Evolutionary conservation across 139 green algal genomes (phyloP), one percentile per base, ranked within the genome.

Genomic region (Pedinophyceae sp.): DNA sequence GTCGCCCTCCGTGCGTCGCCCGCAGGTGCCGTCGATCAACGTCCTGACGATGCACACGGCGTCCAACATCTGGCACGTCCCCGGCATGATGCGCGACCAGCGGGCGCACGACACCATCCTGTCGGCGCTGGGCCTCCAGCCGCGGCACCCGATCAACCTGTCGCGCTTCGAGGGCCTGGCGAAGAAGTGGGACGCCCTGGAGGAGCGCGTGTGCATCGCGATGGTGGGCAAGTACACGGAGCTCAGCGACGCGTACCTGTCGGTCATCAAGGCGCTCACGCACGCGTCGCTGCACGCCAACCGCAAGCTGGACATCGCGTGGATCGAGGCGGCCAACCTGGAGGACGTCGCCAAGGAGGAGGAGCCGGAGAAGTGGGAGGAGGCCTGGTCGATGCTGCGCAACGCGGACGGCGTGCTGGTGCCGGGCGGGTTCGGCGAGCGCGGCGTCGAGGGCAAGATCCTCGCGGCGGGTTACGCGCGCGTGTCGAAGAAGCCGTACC

Each of bases 221-320:
- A 80, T 97, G 74, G 85, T 96, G 27, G 87, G 90, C 63, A 98
- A 98, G 75, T 98, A 98, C 75, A 96, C 87, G 7, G 83, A 72
- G 40, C 78, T 96, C 34, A 75, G 68, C 6, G 90, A 98, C 61
- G 85, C 86, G 0, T 98, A 98, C 70, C 76, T 98, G 18, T 87
- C 71, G 15, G 89, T 98, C 16, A 81, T 91, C 56, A 97, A 98
- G 74, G 77, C 85, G 18, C 77, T 98, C 62, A 82, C 95, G 79
- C 91, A 98, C 64, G 89, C 91, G 15, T 93, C 86, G 69, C 81
- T 98, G 69, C 77, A 78, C 48, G 76, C 71, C 6, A 75, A 73
- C 51, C 57, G 83, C 26, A 91, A 88, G 73, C 81, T 95, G 58
- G 56, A 85, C 54, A 54, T 97, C 23, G 61, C 76, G 4, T 97